Evolutionary conservation across 768 basidiomycete species (phyloP), one percentile per base, ranked within the genome.

Genomic region (Gloeophyllum trabeum): DNA sequence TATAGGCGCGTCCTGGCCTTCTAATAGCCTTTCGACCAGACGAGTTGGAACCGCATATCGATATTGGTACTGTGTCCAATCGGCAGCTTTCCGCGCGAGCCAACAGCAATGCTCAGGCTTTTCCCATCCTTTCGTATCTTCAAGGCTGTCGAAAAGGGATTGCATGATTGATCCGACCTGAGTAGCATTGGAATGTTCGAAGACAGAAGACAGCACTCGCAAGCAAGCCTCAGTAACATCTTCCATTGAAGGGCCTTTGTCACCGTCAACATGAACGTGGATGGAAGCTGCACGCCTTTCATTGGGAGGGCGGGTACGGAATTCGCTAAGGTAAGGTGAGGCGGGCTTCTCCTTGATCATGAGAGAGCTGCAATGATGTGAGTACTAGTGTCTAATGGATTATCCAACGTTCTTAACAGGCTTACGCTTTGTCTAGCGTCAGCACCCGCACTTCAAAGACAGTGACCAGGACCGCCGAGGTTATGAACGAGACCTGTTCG

Each of bases 21-120:
- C 70, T 18, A 79, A 66, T 3, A 96, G 70, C 20, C 73, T 71
- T 52, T 93, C 90, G 10, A 94, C 78, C 3, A 94, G 64, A 55
- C 80, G 75, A 1, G 88, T 86, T 2, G 92, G 88, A 5, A 96
- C 76, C 20, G 82, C 83, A 53, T 87, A 94, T 20, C 93, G 83
- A 59, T 93, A 93, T 56, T 93, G 93, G 48, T 93, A 89, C 54
- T 86, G 88, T 4, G 86, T 75, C 85, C 88, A 93, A 51, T 88
- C 81, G n/a, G 79, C 78, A 4, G 75, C 69, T 52, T 75, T 80
- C 44, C 78, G 73, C 10, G 81, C 76, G 44, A 89, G 68, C 91
- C 91, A 97, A 43, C 78, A 73, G 53, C 81, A 93, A 51, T 89
- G 79, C 5, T 77, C 73, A 1, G 71, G 50, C 46, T 77, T 74